Evolutionary conservation across 495 filamentous ascomycete species (phyloP).

Genomic region (Aspergillus nidulans): DNA sequence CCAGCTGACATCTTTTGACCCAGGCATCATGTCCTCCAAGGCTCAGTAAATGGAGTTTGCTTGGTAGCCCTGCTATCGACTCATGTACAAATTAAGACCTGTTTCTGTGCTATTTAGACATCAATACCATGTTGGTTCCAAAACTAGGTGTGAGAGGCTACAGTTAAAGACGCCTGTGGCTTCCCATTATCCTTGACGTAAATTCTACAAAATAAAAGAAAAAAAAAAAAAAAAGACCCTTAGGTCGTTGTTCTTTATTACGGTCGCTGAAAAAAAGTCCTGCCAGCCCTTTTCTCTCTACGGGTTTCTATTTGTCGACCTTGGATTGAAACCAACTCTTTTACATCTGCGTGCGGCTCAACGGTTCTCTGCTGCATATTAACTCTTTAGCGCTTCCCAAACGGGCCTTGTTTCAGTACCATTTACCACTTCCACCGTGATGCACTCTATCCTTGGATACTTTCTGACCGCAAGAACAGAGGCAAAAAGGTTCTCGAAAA

Average conservation of each 20-base stretch:
- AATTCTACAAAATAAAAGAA: too few relatives aligned
- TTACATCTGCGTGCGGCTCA: too few relatives aligned
- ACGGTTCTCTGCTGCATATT: background rate
- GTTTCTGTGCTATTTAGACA: constrained; percentile 42
- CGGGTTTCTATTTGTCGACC: too few relatives aligned
- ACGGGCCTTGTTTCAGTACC: background rate
- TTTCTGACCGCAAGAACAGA: background rate
- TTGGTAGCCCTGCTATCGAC: constrained; percentile 33
- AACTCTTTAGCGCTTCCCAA: background rate
- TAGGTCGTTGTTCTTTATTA: too few relatives aligned
- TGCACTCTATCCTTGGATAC: background rate
- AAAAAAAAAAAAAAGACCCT: too few relatives aligned
- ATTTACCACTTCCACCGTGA: background rate
- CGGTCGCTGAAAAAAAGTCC: too few relatives aligned
- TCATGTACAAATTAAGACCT: constrained; percentile 48
- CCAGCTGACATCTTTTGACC: constrained; percentile 24
- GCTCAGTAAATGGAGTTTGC: constrained; percentile 42
- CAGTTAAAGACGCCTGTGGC: background rate
- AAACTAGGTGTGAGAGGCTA: background rate
- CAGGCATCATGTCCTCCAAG: constrained; percentile 53
- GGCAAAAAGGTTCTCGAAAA: background rate
- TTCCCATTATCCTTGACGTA: too few relatives aligned
- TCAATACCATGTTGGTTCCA: constrained; percentile 32
- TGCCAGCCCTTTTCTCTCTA: too few relatives aligned
- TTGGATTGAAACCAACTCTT: too few relatives aligned